phyloP scores from a whole-genome alignment of 179 eudicot genomes.

The Sideroxylon spinosum region DNA sequence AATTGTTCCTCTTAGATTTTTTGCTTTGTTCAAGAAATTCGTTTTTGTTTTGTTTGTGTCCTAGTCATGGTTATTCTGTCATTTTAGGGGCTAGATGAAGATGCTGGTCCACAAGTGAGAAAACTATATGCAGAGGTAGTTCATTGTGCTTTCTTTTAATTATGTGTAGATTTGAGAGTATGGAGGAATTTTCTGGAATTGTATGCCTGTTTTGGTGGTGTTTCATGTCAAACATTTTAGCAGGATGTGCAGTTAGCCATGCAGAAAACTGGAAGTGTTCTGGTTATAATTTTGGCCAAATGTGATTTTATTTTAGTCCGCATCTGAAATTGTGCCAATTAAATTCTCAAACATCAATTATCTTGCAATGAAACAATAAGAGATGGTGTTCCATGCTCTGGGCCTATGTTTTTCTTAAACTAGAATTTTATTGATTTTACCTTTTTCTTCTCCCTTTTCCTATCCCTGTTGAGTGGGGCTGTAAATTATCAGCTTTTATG shows the following conservation, averaged over 20 bases:
- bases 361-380: background rate
- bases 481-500: no score
- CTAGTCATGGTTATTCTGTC: slow-evolving; percentile 10
- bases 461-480: no score
- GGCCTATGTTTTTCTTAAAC: background rate
- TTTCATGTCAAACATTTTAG: background rate
- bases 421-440: background rate
- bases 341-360: background rate
- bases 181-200: background rate
- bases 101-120: slow-evolving; percentile 84
- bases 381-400: background rate
- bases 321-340: background rate
- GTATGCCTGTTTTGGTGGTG: slow-evolving; percentile 2
- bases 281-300: background rate
- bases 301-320: background rate
- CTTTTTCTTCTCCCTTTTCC: background rate
- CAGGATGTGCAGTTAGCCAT: background rate
- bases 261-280: background rate
- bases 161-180: background rate
- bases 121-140: slow-evolving; percentile 85
- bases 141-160: slow-evolving; percentile 11
- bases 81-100: slow-evolving; percentile 86
- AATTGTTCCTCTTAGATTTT: background rate
- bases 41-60: background rate
- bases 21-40: background rate